Conservation (phyloP, 2,329 filamentous ascomycete genomes). For the Annulohypoxylon truncatum region DNA sequence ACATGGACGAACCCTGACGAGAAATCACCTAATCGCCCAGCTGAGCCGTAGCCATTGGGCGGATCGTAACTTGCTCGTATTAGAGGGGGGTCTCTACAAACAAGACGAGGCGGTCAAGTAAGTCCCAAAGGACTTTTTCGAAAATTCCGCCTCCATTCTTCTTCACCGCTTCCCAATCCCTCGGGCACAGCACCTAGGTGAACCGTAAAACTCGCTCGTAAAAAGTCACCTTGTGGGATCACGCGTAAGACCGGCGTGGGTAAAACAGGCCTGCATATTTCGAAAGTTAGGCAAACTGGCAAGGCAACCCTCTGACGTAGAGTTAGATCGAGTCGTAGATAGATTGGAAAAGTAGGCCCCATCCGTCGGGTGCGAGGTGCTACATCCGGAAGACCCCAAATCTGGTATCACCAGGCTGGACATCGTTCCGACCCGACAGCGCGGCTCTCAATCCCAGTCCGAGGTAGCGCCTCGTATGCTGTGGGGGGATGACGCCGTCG, state of each 20-base stretch:
- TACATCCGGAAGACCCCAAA: slow-evolving; percentile 90
- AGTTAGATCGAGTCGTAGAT: background rate
- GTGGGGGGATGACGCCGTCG: slow-evolving; percentile 82
- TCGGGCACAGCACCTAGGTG: background rate
- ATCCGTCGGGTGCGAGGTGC: slow-evolving; percentile 21
- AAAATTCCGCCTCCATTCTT: background rate
- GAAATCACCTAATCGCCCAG: background rate
- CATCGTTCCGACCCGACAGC: slow-evolving; percentile 73
- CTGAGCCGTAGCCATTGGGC: slow-evolving; percentile 11
- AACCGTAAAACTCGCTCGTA: slow-evolving; percentile 14
- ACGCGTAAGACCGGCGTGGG: background rate
- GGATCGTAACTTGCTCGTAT: background rate
- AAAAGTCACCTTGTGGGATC: no score
- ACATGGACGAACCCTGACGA: slow-evolving; percentile 22
- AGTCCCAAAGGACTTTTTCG: background rate
- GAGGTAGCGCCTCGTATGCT: slow-evolving; percentile 78
- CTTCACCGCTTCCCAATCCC: slow-evolving; percentile 23
- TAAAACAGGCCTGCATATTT: background rate
- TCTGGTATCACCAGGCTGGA: slow-evolving; percentile 70
- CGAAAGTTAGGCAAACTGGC: background rate
- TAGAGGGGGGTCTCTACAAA: slow-evolving; percentile 3
- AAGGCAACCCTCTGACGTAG: background rate
- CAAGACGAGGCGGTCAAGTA: slow-evolving; percentile 20
- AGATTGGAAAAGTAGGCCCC: background rate
- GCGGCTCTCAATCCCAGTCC: slow-evolving; percentile 79